Percentiles rank a stretch among this genome's conserved stretches.
Evolutionary conservation across 2,329 filamentous ascomycete species (phyloP).

Genomic region (Colletotrichum cuscutae): DNA sequence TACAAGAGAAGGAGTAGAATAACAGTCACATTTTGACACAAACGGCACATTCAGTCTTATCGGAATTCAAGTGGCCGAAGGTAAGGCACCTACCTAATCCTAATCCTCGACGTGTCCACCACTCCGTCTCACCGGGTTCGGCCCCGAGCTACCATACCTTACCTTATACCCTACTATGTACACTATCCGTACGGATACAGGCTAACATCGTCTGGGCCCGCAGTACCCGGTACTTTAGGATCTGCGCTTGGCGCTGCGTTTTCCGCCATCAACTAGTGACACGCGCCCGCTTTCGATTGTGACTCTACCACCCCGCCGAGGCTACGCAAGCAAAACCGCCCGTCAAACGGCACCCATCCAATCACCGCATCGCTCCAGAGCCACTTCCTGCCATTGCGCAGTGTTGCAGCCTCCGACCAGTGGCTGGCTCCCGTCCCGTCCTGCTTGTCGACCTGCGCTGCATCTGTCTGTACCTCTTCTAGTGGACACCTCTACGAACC

Average conservation of each 20-base stretch:
- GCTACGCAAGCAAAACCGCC: constrained; percentile 26
- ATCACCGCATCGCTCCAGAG: constrained; percentile 14
- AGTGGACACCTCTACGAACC: constrained; percentile 27
- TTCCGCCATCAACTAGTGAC: not conserved
- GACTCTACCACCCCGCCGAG: constrained; percentile 34
- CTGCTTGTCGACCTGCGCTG: constrained; percentile 4
- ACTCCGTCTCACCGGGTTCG: not conserved
- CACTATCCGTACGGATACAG: not conserved
- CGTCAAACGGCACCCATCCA: constrained; percentile 18
- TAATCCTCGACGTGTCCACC: not conserved
- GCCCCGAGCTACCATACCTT: not conserved
- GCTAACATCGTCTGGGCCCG: not conserved
- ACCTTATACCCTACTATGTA: not conserved
- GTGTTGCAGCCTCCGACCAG: constrained; percentile 24
- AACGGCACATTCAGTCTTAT: not conserved
- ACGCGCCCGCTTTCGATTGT: constrained; percentile 7
- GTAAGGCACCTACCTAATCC: no score
- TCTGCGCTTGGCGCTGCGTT: constrained; percentile 13
- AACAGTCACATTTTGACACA: not conserved
- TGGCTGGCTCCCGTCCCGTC: constrained; percentile 22
- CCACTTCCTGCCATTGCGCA: constrained; percentile 22
- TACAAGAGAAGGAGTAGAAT: not conserved
- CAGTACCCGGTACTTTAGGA: constrained; percentile 27
- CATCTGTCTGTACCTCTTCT: not conserved
- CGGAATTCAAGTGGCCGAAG: not conserved